Percentiles rank a stretch among this genome's conserved stretches.
These are phyloP conservation scores for Podospora sp. DNA, from an alignment of 495 filamentous ascomycete species.

Conservation along the genomic window DNA sequence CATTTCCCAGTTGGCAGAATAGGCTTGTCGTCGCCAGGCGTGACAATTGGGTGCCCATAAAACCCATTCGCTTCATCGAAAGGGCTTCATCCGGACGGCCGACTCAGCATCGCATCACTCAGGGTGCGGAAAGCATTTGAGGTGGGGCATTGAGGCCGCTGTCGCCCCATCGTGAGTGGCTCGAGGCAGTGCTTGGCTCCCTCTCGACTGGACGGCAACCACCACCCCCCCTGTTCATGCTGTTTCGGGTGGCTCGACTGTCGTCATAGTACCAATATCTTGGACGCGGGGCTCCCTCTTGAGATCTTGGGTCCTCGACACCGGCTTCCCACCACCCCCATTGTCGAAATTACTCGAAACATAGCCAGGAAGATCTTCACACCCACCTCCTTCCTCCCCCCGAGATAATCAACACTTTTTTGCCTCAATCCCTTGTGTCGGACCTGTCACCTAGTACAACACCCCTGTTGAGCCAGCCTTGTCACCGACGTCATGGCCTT, in stretches of 20 bases:
- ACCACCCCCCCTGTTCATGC: neutral
- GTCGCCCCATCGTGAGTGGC: neutral
- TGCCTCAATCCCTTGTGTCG: neutral
- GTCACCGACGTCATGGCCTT: conserved; percentile 31
- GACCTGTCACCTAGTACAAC: neutral
- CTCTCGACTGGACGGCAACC: neutral
- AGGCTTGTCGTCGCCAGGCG: neutral
- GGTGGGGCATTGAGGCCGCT: neutral
- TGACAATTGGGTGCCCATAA: neutral
- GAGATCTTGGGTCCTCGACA: conserved; percentile 14
- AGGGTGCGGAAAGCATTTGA: neutral
- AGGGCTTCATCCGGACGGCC: neutral
- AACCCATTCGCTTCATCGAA: neutral
- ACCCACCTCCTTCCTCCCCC: neutral
- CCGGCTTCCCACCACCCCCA: conserved; percentile 5
- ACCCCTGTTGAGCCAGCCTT: neutral
- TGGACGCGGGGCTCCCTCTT: conserved; percentile 21
- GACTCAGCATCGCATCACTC: neutral
- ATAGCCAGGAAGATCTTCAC: neutral
- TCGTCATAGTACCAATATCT: conserved; percentile 39
- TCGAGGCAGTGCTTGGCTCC: conserved; percentile 8
- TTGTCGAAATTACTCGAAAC: conserved; percentile 14
- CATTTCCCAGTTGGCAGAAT: neutral
- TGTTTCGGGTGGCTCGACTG: conserved; percentile 20
- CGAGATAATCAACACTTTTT: neutral